Evolutionary conservation across 306 rosid genomes (phyloP), one percentile per base, ranked within the genome.

Genomic region (Benincasa hispida): DNA sequence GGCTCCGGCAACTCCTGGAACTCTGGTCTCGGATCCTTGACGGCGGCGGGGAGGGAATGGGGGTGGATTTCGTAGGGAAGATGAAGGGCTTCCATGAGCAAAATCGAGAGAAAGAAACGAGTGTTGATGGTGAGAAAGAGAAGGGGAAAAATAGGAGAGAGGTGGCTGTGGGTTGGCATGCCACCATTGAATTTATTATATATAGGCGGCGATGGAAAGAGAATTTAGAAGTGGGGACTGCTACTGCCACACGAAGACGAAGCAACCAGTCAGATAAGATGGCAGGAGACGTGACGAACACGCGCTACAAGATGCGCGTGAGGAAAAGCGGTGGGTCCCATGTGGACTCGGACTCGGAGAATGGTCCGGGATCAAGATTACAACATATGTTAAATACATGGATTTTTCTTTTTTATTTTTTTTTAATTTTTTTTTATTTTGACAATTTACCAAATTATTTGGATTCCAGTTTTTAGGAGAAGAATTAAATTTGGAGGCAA

Each of bases 1-100:
- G 94, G 87, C 30, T 88, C 93, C 58, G 99, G 91, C 39, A 87
- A 76, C 57, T 80, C 76, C 21, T 37, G 61, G 24, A 62, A 53
- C 11, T 65, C 51, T 2, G 60, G 42, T n/a, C 18, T 48, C 10
- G 47, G 73, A 19, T 47, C 1, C 82, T 82, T 25, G 66, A 55
- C 79, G 21, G 82, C 45, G 27, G 57, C 19, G 82, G 19, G 66
- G 7, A 45, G 63, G 6, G 68, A 50, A 50, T 41, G 35, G 14
- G 77, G 70, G 87, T 37, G 76, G 55, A 39, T 68, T 63, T 80
- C 72, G 51, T 28, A 45, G 78, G 68, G 74, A 62, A 62, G 57
- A 76, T 15, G 79, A 39, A 42, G 24, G 25, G 68, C 54, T 76
- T 76, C 70, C 79, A 76, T 76, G 68, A 42, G 39, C 2, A 28